These are phyloP conservation scores for Ganoderma boninense DNA, from an alignment of 1,284 basidiomycete genomes.

Conservation along the genomic window DNA sequence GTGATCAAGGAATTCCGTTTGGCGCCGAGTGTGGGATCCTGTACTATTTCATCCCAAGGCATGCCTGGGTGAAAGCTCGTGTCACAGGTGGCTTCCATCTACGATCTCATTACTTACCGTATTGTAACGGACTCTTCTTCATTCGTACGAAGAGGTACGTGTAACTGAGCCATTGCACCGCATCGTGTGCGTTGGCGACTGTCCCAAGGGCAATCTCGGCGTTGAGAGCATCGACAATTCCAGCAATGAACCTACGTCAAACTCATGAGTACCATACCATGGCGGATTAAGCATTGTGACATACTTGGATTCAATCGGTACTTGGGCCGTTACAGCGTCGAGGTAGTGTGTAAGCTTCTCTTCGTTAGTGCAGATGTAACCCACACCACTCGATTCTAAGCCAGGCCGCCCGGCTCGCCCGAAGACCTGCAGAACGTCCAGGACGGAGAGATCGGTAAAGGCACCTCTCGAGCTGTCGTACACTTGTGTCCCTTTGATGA, in stretches of 20 bases:
- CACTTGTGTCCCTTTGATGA: conserved; percentile 98
- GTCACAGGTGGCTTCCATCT: neutral
- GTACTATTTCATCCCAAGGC: conserved; percentile 70
- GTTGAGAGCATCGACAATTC: conserved; percentile 93
- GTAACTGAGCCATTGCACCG: conserved; percentile 95
- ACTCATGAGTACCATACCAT: neutral
- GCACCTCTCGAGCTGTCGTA: conserved; percentile 91
- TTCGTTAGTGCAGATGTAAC: conserved; percentile 94
- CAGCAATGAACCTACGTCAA: conserved; percentile 76
- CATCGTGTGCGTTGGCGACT: conserved; percentile 89
- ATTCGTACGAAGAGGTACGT: conserved; percentile 98
- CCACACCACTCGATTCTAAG: conserved; percentile 94
- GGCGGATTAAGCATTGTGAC: conserved; percentile 34
- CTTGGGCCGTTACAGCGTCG: conserved; percentile 89
- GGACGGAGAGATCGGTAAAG: conserved; percentile 93
- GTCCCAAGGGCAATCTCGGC: conserved; percentile 97
- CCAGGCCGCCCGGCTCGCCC: conserved; percentile 98
- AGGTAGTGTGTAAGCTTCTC: conserved; percentile 96
- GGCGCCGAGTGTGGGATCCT: conserved; percentile 83
- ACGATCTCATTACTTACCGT: conserved; percentile 60
- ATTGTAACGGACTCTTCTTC: conserved; percentile 91
- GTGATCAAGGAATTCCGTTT: conserved; percentile 81
- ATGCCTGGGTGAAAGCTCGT: conserved; percentile 65
- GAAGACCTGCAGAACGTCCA: conserved; percentile 98
- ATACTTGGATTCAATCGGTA: conserved; percentile 96